Evolutionary conservation across 2,329 filamentous ascomycete species (phyloP).

Genomic region (Apiospora koreana): DNA sequence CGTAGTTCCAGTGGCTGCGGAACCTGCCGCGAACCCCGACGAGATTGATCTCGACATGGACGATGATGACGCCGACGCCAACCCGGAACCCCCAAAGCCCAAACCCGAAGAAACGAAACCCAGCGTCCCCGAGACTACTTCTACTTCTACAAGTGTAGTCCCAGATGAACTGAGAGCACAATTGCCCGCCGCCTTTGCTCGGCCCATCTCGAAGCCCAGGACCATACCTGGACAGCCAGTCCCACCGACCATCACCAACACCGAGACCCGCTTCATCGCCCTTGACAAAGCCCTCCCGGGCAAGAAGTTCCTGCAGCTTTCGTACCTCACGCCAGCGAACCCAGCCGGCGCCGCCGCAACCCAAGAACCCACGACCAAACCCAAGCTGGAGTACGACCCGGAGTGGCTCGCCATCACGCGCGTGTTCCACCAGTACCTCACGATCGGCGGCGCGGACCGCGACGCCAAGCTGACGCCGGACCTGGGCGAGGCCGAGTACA

Average conservation of each 20-base stretch:
- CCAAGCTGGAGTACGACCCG: conserved; percentile 76
- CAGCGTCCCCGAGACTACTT: conserved; percentile 11
- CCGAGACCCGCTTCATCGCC: conserved; percentile 78
- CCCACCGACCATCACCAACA: conserved; percentile 75
- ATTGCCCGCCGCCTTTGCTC: conserved; percentile 73
- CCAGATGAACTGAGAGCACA: conserved; percentile 69
- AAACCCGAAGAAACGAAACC: conserved; percentile 19
- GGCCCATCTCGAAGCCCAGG: conserved; percentile 37
- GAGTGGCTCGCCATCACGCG: conserved; percentile 96
- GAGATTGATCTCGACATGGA: conserved; percentile 72
- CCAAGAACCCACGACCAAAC: conserved; percentile 23
- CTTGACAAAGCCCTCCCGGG: conserved; percentile 87
- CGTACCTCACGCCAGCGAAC: conserved; percentile 56
- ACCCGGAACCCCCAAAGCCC: not conserved
- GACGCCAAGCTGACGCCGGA: conserved; percentile 56
- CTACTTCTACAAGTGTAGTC: conserved; percentile 39
- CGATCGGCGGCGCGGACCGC: conserved; percentile 60
- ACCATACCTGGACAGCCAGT: conserved; percentile 60
- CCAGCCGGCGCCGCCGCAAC: conserved; percentile 17
- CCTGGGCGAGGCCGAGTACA: conserved; percentile 69
- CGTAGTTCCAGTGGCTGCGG: not conserved
- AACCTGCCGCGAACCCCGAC: conserved; percentile 54
- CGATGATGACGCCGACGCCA: conserved; percentile 34
- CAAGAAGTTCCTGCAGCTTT: conserved; percentile 79
- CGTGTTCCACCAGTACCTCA: conserved; percentile 68